These are phyloP conservation scores for Myochromella boudieri DNA, from an alignment of 768 basidiomycete species.

Conservation along the genomic window DNA sequence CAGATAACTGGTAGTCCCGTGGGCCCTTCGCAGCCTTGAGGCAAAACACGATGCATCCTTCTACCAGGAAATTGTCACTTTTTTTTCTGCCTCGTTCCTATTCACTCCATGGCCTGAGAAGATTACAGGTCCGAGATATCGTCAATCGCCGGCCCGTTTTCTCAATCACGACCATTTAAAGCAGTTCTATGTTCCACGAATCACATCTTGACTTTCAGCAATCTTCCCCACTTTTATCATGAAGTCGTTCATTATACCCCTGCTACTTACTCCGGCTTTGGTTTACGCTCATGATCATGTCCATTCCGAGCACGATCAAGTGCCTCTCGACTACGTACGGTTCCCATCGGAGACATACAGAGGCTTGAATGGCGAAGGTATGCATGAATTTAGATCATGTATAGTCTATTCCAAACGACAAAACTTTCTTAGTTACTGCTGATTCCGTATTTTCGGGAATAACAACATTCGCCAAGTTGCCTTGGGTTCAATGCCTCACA, in stretches of 20 bases:
- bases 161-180: no score
- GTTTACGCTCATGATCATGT: constrained; percentile 35
- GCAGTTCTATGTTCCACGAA: no score
- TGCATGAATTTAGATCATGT: neutral
- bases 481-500: constrained; percentile 78
- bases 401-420: neutral
- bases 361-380: constrained; percentile 53
- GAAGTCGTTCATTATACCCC: no score
- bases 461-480: constrained; percentile 84
- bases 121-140: no score
- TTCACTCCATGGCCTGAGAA: constrained; percentile 2
- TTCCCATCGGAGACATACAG: constrained; percentile 69
- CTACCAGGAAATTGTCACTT: neutral
- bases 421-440: constrained; percentile 52
- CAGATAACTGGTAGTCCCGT: no score
- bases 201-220: no score
- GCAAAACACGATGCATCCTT: constrained; percentile 39
- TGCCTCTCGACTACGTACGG: constrained; percentile 66
- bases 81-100: neutral
- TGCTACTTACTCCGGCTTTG: constrained; percentile 15
- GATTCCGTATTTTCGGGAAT: constrained; percentile 84
- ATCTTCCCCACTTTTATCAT: no score
- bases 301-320: constrained; percentile 50
- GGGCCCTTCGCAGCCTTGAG: constrained; percentile 49
- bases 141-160: no score